These are phyloP conservation scores for Craspedostauros australis DNA, from an alignment of 108 stramenopile genomes.

Conservation along the genomic window DNA sequence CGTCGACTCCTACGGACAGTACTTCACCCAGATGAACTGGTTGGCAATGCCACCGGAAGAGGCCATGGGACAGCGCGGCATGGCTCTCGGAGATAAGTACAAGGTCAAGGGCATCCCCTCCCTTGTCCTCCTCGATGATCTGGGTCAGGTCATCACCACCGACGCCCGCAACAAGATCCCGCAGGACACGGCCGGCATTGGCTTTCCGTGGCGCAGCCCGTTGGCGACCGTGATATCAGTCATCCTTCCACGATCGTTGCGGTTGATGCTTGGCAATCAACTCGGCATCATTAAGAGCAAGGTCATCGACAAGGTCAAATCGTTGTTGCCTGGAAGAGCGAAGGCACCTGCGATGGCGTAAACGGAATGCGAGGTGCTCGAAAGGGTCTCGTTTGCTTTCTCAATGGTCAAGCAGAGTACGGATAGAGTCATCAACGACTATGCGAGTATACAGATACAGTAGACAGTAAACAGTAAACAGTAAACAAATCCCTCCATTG, in stretches of 20 bases:
- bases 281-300: slow-evolving; percentile 31
- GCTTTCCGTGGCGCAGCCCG: slow-evolving; percentile 87
- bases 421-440: too few species aligned
- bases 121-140: slow-evolving; percentile 83
- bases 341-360: too few species aligned
- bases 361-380: too few species aligned
- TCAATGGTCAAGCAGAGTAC: too few species aligned
- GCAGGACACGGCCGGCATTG: slow-evolving; percentile 79
- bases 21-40: slow-evolving; percentile 89
- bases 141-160: slow-evolving; percentile 72
- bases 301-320: slow-evolving; percentile 22
- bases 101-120: slow-evolving; percentile 78
- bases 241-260: slow-evolving; percentile 61
- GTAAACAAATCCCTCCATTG: too few species aligned
- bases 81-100: slow-evolving; percentile 62
- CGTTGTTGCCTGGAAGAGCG: too few species aligned
- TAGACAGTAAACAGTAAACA: too few species aligned
- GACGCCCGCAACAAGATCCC: slow-evolving; percentile 78
- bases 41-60: slow-evolving; percentile 79
- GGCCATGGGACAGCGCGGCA: slow-evolving; percentile 73
- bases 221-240: slow-evolving; percentile 52
- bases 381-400: too few species aligned
- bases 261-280: slow-evolving; percentile 65
- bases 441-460: too few species aligned
- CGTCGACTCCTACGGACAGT: slow-evolving; percentile 74